These are phyloP conservation scores for Corymbia maculata DNA, from an alignment of 345 rosid genomes.

Conservation along the genomic window DNA sequence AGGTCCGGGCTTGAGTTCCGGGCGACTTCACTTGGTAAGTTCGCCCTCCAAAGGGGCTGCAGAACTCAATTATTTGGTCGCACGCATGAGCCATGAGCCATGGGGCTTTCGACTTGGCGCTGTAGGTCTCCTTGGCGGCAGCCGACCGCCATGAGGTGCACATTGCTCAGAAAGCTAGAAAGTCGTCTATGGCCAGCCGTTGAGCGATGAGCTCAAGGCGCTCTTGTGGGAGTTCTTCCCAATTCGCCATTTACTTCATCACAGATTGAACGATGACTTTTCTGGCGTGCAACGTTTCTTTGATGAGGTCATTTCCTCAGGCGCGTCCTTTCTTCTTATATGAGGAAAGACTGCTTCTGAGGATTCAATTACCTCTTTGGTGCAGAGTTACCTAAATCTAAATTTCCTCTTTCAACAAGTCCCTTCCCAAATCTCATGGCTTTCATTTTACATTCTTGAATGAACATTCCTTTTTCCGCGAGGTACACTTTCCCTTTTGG, in stretches of 20 bases:
- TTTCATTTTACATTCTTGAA: too few species aligned
- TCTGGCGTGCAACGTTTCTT: background rate
- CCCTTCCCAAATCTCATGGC: too few species aligned
- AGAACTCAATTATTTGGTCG: background rate
- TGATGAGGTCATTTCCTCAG: background rate
- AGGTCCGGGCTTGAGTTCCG: background rate
- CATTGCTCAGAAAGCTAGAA: background rate
- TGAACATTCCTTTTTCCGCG: too few species aligned
- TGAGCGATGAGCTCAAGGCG: background rate
- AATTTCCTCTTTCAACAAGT: background rate
- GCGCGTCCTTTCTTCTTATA: background rate
- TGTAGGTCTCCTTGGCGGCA: background rate
- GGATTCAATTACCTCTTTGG: background rate
- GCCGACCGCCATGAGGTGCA: background rate
- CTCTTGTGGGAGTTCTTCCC: background rate
- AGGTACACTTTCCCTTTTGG: too few species aligned
- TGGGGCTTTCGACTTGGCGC: background rate
- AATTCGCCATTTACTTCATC: background rate
- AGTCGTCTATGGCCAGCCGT: background rate
- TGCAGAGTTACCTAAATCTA: background rate
- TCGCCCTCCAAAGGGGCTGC: background rate
- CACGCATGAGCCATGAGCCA: background rate
- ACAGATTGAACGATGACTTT: too few species aligned
- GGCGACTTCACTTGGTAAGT: background rate
- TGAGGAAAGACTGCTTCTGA: background rate